Conservation (phyloP, 2,329 filamentous ascomycete genomes). For the Penicillium brasilianum region DNA sequence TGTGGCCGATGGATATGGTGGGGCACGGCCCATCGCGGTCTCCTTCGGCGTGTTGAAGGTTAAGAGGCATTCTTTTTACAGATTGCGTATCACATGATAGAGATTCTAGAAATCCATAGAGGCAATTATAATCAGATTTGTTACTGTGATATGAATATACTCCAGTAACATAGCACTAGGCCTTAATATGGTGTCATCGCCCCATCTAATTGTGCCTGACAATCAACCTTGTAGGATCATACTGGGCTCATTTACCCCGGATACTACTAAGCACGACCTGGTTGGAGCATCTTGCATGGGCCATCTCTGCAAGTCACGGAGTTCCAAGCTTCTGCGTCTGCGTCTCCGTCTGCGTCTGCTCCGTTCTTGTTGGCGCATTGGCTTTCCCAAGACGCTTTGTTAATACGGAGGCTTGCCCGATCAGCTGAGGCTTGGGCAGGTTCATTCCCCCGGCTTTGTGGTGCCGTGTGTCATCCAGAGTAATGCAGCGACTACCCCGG, state of each 20-base stretch:
- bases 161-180: not conserved
- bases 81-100: not conserved
- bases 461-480: constrained; percentile 1
- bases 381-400: not conserved
- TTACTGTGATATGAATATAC: not conserved
- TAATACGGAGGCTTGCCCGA: constrained; percentile 17
- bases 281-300: not conserved
- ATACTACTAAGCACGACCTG: constrained; percentile 11
- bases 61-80: not conserved
- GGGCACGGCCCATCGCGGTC: constrained; percentile 10
- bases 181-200: not conserved
- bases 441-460: constrained; percentile 6
- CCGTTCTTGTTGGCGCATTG: not conserved
- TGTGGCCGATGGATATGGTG: constrained; percentile 16
- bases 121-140: not conserved
- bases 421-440: constrained; percentile 16
- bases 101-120: not conserved
- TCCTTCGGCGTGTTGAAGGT: not conserved
- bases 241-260: constrained; percentile 16
- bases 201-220: not conserved
- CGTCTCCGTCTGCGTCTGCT: no score
- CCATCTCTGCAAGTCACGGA: constrained; percentile 3
- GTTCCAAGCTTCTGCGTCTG: not conserved
- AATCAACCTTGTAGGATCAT: not conserved
- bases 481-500: not conserved